phyloP scores from a whole-genome alignment of 2,329 filamentous ascomycete genomes.

The Cercospora brassicicola region DNA sequence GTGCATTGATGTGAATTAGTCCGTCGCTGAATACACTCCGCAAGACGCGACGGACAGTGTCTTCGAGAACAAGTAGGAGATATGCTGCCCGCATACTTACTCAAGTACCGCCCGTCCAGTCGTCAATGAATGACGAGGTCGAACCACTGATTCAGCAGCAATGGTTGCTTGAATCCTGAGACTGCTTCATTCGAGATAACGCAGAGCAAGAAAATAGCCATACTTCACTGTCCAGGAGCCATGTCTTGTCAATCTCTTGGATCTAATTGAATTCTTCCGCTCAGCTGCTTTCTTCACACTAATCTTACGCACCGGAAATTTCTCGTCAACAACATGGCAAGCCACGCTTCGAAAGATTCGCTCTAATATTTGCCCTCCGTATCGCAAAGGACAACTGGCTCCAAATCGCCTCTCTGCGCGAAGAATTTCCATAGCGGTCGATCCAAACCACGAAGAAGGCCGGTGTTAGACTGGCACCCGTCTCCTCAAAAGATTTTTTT shows the following conservation, averaged over 20 bases:
- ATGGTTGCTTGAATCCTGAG: neutral
- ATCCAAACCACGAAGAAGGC: neutral
- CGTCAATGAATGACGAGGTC: neutral
- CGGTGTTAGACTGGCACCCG: neutral
- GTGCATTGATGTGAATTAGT: neutral
- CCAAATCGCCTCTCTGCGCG: neutral
- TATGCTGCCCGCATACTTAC: neutral
- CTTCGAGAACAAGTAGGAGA: neutral
- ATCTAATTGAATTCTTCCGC: neutral
- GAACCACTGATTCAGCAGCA: neutral
- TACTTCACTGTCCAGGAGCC: neutral
- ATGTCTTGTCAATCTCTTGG: neutral
- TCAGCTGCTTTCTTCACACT: neutral
- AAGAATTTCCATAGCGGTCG: neutral
- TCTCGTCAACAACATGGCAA: neutral
- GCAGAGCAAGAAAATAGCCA: neutral
- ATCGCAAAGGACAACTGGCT: neutral
- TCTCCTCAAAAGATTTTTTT: neutral
- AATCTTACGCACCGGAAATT: neutral
- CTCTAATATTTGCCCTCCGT: neutral
- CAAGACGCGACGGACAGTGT: neutral
- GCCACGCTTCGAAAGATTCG: neutral
- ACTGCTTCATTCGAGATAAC: neutral
- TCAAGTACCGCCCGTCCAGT: neutral
- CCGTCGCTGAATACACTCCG: neutral